These are phyloP conservation scores for Grammothele lineata DNA, from an alignment of 768 basidiomycete genomes.

Conservation along the genomic window DNA sequence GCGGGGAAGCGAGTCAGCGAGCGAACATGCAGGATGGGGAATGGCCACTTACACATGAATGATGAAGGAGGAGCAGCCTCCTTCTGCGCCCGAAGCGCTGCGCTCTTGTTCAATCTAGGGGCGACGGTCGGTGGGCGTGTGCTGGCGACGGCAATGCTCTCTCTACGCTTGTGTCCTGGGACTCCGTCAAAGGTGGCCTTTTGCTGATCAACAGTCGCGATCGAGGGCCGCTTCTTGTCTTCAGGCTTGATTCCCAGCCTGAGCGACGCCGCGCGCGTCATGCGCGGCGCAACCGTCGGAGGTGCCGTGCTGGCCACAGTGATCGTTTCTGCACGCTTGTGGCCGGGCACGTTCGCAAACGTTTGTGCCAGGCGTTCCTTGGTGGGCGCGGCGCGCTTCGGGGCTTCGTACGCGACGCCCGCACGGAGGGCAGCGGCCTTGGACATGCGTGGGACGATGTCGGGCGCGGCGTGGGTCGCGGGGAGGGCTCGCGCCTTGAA, in stretches of 20 bases:
- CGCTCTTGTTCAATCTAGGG: constrained; percentile 42
- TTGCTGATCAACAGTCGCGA: no score
- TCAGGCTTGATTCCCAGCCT: constrained; percentile 47
- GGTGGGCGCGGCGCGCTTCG: constrained; percentile 46
- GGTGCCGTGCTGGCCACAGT: constrained; percentile 71
- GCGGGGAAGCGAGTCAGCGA: no score
- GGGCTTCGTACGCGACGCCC: constrained; percentile 45
- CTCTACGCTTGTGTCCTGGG: constrained; percentile 79
- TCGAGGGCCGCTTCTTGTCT: constrained; percentile 9
- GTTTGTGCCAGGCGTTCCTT: constrained; percentile 61
- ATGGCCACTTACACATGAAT: constrained; percentile 60
- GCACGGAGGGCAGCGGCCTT: constrained; percentile 71
- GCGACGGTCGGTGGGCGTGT: constrained; percentile 37
- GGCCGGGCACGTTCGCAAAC: constrained; percentile 78
- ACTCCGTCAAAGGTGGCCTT: constrained; percentile 70
- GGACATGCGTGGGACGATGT: constrained; percentile 75
- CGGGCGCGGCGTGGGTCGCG: constrained; percentile 52
- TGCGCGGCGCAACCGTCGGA: constrained; percentile 64
- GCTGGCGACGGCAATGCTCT: constrained; percentile 66
- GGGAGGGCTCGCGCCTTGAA: constrained; percentile 74
- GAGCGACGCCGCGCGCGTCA: constrained; percentile 73
- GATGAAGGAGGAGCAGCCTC: constrained; percentile 53
- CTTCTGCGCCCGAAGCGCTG: constrained; percentile 37
- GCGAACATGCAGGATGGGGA: no score
- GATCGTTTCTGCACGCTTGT: constrained; percentile 68